Base-by-base conservation (phyloP, 139 green algal species). In the Coelastrella sp. region DNA sequence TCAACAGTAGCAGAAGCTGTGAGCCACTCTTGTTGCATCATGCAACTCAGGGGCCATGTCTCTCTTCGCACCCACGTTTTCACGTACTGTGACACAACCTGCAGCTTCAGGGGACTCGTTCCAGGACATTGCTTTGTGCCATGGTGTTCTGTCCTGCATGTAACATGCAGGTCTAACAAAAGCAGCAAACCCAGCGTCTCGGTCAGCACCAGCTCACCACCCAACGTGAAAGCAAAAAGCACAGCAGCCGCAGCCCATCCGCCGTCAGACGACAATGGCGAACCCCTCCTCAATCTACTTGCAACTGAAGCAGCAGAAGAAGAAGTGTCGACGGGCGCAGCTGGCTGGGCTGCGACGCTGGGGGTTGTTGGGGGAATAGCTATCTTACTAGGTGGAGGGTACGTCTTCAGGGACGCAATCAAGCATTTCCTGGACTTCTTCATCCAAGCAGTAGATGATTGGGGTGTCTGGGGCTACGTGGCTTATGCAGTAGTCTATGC, bases 401-500 rank as follows among this genome's bases (percentile, higher is more conserved):
- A 93, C 5, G 10, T 95, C 0, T 95, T 96, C 88, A 94, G 92
- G 57, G 94, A 93, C 64, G 77, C 96, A 20, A 95, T 97, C 57
- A 90, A 90, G 56, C 75, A 89, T 16, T 96, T 97, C 64, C 65
- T 98, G 7, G 87, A 95, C 17, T 95, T 96, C 59, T 97, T 98
- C 84, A 95, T 94, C 20, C 58, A 83, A 16, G 92, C 94, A 13
- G 94, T 98, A 20, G 94, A 98, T n/a, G 88, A 95, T 23, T 96
- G 93, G 95, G 96, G 96, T 7, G 79, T 92, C 5, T 83, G 90
- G 47, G 96, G 96, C 17, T 97, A 96, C 59, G 47, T 96, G 0
- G 95, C 95, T 0, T 98, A 97, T 85, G 94, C 94, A 13, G 81
- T 68, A 3, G 92, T 97, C 54, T 98, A 98, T 92, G 92, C 92